Evolutionary conservation across 768 basidiomycete species (phyloP).

Genomic region (Mycena leptocephala): DNA sequence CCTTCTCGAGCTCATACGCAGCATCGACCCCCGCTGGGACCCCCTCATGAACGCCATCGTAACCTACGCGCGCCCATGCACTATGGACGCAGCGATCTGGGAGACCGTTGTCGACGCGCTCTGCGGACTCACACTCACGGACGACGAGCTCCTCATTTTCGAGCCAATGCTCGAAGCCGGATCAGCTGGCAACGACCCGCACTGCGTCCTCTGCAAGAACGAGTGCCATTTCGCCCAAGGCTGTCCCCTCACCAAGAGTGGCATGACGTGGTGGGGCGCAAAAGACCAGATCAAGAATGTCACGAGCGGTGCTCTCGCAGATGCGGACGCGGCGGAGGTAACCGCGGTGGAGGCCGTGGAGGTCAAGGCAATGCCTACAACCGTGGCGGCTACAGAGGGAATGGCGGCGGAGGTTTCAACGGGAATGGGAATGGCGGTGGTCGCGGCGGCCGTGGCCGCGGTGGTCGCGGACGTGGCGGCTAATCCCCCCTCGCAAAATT

Average conservation of each 20-base stretch:
- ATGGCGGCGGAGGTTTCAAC: background rate
- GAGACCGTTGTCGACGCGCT: background rate
- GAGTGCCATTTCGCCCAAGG: background rate
- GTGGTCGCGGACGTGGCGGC: background rate
- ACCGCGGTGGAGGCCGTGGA: background rate
- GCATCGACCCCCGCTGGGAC: background rate
- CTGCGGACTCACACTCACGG: background rate
- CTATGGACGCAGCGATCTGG: background rate
- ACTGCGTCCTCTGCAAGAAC: constrained; percentile 11
- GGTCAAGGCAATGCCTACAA: too few relatives aligned
- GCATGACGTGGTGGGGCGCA: background rate
- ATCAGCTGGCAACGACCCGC: background rate
- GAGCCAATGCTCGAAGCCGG: background rate
- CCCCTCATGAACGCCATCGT: background rate
- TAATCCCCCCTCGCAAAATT: background rate
- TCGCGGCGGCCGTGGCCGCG: background rate
- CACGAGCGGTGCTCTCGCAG: background rate
- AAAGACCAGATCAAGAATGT: background rate
- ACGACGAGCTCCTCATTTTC: background rate
- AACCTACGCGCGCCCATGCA: background rate
- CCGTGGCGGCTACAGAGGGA: background rate
- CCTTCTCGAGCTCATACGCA: background rate
- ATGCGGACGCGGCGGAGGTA: too few relatives aligned
- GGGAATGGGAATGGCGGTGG: background rate
- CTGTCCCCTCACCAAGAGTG: background rate